Percentiles rank a stretch among this genome's conserved stretches.
Evolutionary conservation across 495 filamentous ascomycete species (phyloP).

Genomic region (Amniculicola lignicola): DNA sequence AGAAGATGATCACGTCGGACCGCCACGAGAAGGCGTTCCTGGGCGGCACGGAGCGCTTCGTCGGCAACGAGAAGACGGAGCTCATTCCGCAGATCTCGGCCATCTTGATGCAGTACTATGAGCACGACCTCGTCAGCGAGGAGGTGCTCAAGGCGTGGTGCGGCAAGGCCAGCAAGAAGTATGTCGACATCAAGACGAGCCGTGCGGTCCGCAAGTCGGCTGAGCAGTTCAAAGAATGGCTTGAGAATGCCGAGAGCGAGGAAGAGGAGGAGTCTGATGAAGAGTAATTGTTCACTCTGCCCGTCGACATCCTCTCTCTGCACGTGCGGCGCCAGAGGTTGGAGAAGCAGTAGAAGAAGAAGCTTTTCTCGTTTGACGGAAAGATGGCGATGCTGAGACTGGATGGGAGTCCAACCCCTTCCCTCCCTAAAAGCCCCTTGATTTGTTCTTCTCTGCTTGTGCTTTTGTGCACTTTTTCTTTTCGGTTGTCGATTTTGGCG

Average conservation of each 20-base stretch:
- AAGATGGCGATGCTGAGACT: neutral
- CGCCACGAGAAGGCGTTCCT: conserved; percentile 94
- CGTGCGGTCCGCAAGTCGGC: conserved; percentile 95
- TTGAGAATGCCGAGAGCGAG: conserved; percentile 84
- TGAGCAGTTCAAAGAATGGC: conserved; percentile 90
- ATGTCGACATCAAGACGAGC: conserved; percentile 82
- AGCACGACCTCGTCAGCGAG: conserved; percentile 82
- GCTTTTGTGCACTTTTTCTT: neutral
- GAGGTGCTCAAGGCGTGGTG: conserved; percentile 89
- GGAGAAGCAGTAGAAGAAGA: no score
- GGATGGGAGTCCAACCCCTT: neutral
- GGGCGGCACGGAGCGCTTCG: conserved; percentile 92
- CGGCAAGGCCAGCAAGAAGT: conserved; percentile 92
- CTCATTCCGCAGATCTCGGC: conserved; percentile 75
- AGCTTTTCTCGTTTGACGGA: neutral
- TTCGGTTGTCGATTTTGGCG: neutral
- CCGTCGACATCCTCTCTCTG: neutral
- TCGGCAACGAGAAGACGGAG: conserved; percentile 76
- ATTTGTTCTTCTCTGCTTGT: neutral
- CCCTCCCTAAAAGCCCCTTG: neutral
- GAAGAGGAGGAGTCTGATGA: conserved; percentile 45
- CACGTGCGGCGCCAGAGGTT: no score
- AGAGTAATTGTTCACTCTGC: conserved; percentile 14
- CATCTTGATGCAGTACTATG: conserved; percentile 82
- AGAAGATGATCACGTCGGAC: conserved; percentile 87